Base-by-base conservation (phyloP, 805 yeast genomes). In the Starmerella powellii region DNA sequence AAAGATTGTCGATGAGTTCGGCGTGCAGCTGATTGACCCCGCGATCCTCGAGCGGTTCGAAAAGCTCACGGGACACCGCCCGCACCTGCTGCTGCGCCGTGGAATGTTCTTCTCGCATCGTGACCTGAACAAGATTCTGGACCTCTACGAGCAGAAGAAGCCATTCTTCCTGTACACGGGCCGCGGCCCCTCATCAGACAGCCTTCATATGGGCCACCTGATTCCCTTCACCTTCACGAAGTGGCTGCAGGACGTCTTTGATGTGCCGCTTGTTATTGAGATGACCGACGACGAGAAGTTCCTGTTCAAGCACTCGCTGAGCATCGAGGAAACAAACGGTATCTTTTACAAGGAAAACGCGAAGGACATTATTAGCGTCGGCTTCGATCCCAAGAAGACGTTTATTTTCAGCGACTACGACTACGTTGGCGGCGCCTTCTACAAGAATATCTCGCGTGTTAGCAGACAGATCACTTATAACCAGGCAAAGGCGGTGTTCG, bases 191-290 rank as follows among this genome's bases (percentile, higher is more conserved):
- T 82, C 94, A 1, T 76, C 87, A 32, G 95, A 80, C 54, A 80
- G 91, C 17, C 80, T 91, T 83, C 98, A 91, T 61, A 70, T 91
- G 66, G 98, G 98, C 40, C 98, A 91, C 63, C 78, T 88, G 86
- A 73, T 87, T 47, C 98, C 98, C 15, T 91, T 91, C 59, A 63
- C 81, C 26, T 91, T 91, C 68, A 91, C 98, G 43, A 86, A 87
- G 63, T 91, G 97, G 97, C 71, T 91, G 56, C 98, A 91, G 63
- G 96, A 88, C 35, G 97, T 88, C 2, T 91, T 91, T 61, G 97
- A 91, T 60, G 95, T 76, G 45, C 97, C 98, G 17, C 70, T 91
- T 49, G 93, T 91, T 30, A 77, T 91, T 53, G 96, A 91, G 63
- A 53, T 85, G 64, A 87, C 96, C 3, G 98, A 91, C 61, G 98